Evolutionary conservation across 2,329 filamentous ascomycete genomes (phyloP), one percentile per base, ranked within the genome.

Genomic region (Metarhizium guizhouense): DNA sequence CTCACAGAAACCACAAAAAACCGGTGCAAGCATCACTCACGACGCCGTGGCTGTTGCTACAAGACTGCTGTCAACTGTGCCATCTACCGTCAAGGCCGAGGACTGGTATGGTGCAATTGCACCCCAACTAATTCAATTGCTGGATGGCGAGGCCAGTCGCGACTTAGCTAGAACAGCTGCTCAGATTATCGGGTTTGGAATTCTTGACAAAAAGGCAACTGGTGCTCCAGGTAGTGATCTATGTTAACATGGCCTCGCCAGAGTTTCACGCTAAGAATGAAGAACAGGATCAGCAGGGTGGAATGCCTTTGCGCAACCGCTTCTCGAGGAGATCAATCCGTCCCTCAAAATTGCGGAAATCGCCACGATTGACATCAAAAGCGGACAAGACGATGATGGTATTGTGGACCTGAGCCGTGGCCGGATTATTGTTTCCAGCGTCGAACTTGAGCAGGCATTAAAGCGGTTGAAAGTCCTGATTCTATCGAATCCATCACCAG

Each of bases 31-130:
- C 47, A 85, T 90, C 55, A 86, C 86, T 0, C 79, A 86, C 36
- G 85, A 90, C 64, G 85, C 85, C 1, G 72, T 89, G 40, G 79
- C 79, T 32, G 78, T 87, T 63, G 83, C 82, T 4, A 80, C 83
- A 1, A 79, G 76, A 54, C 71, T 89, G 16, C 69, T 90, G 0
- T 82, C 83, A 0, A 77, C 78, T 1, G 81, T 84, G 0, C 85
- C 86, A 0, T 68, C 71, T 2, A 73, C 73, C 1, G 77, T 85
- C 61, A 65, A 71, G 3, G 71, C 82, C 1, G 75, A 83, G 18
- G 67, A 69, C 40, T 90, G 85, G 84, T 85, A 87, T 58, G 63
- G 70, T 0, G 75, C 75, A 4, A 76, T 89, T 40, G 76, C 81
- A 7, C 78, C 79, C 2, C 86, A 90, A 64, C 69, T 90, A 1